These are phyloP conservation scores for Lumnitzera racemosa DNA, from an alignment of 345 rosid genomes.

Conservation along the genomic window DNA sequence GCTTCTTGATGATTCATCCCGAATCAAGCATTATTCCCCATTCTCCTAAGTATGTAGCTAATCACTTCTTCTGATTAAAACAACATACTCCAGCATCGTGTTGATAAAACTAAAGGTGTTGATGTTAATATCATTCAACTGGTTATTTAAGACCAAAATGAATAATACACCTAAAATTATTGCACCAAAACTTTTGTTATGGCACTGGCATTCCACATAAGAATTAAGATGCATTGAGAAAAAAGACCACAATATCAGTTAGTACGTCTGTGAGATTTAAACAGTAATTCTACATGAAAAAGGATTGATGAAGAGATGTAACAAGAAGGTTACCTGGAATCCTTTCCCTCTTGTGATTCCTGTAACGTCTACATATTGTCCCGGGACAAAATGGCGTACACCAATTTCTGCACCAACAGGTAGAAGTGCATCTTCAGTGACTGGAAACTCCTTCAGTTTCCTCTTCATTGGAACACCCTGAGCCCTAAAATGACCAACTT, in stretches of 20 bases:
- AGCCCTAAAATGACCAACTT: constrained; percentile 95
- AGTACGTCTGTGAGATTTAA: neutral
- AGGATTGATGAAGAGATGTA: neutral
- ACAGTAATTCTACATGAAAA: neutral
- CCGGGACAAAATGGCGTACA: constrained; percentile 89
- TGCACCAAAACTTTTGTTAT: too few species aligned
- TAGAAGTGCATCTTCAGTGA: constrained; percentile 85
- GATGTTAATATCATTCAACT: too few species aligned
- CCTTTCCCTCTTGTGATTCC: constrained; percentile 96
- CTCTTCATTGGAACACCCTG: constrained; percentile 91
- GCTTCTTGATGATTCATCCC: too few species aligned
- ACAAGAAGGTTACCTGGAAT: constrained; percentile 48
- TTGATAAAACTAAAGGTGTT: too few species aligned
- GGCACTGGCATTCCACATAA: too few species aligned
- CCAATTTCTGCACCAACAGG: constrained; percentile 69
- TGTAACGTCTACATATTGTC: constrained; percentile 75
- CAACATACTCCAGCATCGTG: too few species aligned
- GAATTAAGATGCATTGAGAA: neutral
- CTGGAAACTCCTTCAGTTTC: constrained; percentile 89
- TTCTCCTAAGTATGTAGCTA: too few species aligned
- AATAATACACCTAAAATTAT: too few species aligned
- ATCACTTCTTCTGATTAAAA: too few species aligned
- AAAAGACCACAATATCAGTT: neutral
- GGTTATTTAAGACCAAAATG: too few species aligned
- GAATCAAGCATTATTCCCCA: too few species aligned